A percentile compares a stretch with the other conserved stretches of the same genome.
phyloP scores from a whole-genome alignment of 139 green algal species.

The Diplosphaera chodatii region DNA sequence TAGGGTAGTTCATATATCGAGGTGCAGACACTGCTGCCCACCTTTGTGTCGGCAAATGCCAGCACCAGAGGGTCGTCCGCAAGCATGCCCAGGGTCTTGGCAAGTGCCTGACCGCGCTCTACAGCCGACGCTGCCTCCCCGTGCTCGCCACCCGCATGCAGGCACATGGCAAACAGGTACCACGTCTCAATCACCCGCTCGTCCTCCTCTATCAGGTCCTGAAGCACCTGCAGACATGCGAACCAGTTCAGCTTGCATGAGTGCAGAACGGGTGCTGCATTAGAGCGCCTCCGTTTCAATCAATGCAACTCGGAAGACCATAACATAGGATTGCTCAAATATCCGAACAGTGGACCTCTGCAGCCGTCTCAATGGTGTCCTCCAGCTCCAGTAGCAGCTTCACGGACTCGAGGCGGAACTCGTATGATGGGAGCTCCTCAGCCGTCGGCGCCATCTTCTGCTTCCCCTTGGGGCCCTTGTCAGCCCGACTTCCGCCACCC shows the following conservation, averaged over 20 bases:
- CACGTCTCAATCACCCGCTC: conserved; percentile 69
- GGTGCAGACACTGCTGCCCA: too few species aligned
- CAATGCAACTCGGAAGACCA: neutral
- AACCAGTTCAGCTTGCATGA: too few species aligned
- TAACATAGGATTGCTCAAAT: too few species aligned
- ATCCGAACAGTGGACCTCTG: too few species aligned
- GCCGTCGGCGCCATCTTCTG: neutral
- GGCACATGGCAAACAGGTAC: conserved; percentile 62
- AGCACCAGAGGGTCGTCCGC: neutral
- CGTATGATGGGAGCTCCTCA: conserved; percentile 49
- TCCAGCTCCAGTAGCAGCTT: conserved; percentile 88
- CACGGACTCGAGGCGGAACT: conserved; percentile 78
- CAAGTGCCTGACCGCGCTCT: conserved; percentile 16
- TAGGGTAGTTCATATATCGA: too few species aligned
- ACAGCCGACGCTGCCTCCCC: conserved; percentile 45
- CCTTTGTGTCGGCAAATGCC: neutral
- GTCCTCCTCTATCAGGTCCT: conserved; percentile 68
- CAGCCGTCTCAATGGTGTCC: conserved; percentile 48
- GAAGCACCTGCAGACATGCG: conserved; percentile 45
- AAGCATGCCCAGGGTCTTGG: neutral
- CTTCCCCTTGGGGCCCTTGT: conserved; percentile 21
- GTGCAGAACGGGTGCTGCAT: too few species aligned
- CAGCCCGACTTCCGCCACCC: neutral
- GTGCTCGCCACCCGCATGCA: conserved; percentile 33
- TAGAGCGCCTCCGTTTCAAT: neutral